These are phyloP conservation scores for Fraxinus anomala DNA, from an alignment of 257 asterid genomes.

Conservation along the genomic window DNA sequence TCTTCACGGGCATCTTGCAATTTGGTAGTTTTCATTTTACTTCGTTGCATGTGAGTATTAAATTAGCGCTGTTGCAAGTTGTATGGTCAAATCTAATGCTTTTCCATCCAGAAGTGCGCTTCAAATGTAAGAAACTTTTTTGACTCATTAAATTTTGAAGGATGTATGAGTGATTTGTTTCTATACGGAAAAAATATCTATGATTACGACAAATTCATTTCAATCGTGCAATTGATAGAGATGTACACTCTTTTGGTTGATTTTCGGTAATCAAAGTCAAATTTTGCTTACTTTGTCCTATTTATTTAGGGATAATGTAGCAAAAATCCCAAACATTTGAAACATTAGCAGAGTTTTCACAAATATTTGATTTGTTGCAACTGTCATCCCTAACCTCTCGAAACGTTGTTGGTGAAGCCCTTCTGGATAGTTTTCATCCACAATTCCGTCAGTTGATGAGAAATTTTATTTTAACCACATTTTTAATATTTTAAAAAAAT, in stretches of 20 bases:
- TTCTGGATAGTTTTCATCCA: no score
- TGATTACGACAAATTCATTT: background rate
- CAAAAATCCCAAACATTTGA: no score
- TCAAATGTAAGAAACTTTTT: background rate
- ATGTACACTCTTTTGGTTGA: background rate
- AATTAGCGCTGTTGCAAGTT: background rate
- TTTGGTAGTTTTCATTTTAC: background rate
- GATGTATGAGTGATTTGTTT: background rate
- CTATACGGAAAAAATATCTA: background rate
- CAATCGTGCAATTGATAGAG: background rate
- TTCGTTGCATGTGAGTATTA: constrained; percentile 8
- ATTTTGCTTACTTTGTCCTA: no score
- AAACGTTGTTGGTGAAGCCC: no score
- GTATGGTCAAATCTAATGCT: background rate
- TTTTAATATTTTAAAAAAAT: no score
- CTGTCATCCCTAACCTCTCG: no score
- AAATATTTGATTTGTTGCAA: no score
- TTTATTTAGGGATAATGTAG: no score
- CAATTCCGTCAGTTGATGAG: no score
- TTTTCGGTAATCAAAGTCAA: constrained; percentile 6
- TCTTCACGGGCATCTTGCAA: constrained; percentile 17
- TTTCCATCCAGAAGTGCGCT: background rate
- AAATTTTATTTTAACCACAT: no score
- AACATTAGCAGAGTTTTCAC: no score
- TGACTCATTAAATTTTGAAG: background rate